These are phyloP conservation scores for Fusarium sarcochroum DNA, from an alignment of 2,329 filamentous ascomycete species.

Conservation along the genomic window DNA sequence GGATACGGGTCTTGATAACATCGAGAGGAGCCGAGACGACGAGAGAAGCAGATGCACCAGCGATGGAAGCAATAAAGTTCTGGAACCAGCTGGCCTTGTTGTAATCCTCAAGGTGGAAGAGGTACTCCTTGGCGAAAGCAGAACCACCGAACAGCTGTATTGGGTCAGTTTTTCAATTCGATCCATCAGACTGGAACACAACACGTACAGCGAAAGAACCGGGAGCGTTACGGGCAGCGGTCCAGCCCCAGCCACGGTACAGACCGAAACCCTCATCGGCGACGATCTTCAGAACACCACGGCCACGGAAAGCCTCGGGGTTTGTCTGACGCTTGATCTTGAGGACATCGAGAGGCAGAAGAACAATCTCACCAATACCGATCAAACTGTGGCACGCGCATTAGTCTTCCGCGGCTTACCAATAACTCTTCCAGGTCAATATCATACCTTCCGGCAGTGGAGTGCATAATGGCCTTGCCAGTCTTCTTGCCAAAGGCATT, in stretches of 20 bases:
- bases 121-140: conserved; percentile 96
- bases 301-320: conserved; percentile 95
- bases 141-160: conserved; percentile 94
- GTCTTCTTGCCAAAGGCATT: conserved; percentile 94
- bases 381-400: conserved; percentile 76
- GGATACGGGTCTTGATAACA: conserved; percentile 98
- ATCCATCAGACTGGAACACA: background rate
- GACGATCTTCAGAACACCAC: conserved; percentile 90
- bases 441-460: conserved; percentile 86
- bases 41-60: conserved; percentile 93
- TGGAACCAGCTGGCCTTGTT: conserved; percentile 94
- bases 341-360: conserved; percentile 94
- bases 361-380: conserved; percentile 96
- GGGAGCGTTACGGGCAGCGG: conserved; percentile 94
- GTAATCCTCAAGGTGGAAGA: conserved; percentile 92
- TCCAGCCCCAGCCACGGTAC: conserved; percentile 98
- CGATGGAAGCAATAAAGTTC: conserved; percentile 97
- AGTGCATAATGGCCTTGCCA: conserved; percentile 98
- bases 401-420: conserved; percentile 28
- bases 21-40: conserved; percentile 96
- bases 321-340: conserved; percentile 99
- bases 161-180: conserved; percentile 35
- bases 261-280: conserved; percentile 94
- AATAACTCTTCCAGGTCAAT: background rate
- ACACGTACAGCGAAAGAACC: conserved; percentile 91